Conservation (phyloP, 352 stramenopile genomes). For the Phytophthora boehmeriae region DNA sequence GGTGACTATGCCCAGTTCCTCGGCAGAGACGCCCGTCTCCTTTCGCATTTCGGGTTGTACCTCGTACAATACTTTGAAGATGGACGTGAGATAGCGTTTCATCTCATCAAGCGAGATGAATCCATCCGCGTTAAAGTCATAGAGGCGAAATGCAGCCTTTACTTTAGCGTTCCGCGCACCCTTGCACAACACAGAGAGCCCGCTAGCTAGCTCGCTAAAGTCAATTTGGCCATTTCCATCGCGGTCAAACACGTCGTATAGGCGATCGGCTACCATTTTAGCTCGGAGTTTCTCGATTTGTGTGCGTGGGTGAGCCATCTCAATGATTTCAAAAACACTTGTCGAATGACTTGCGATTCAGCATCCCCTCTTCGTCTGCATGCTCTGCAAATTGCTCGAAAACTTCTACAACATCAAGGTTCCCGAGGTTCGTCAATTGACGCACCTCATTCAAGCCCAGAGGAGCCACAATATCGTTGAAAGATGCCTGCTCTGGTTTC, state of each 20-base stretch:
- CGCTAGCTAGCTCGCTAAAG: conserved; percentile 87
- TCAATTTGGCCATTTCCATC: conserved; percentile 83
- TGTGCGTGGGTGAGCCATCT: conserved; percentile 65
- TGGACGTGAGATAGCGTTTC: conserved; percentile 84
- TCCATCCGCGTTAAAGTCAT: conserved; percentile 88
- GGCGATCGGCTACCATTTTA: conserved; percentile 72
- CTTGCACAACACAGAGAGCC: conserved; percentile 86
- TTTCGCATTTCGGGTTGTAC: conserved; percentile 74
- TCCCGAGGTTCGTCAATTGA: conserved; percentile 82
- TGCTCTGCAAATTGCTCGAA: conserved; percentile 87
- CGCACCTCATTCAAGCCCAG: conserved; percentile 85
- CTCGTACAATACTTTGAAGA: conserved; percentile 90
- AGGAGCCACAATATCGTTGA: conserved; percentile 75
- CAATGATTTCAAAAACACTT: conserved; percentile 77
- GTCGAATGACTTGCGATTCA: conserved; percentile 74
- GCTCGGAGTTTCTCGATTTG: conserved; percentile 68
- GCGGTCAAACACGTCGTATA: conserved; percentile 84
- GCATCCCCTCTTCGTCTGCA: conserved; percentile 59
- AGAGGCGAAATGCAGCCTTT: conserved; percentile 81
- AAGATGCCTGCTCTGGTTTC: conserved; percentile 64
- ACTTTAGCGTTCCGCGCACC: conserved; percentile 83
- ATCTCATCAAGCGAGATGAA: conserved; percentile 89
- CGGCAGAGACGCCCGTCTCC: conserved; percentile 69
- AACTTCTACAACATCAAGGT: conserved; percentile 83
- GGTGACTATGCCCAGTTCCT: conserved; percentile 80